Evolutionary conservation across 352 stramenopile genomes (phyloP).

Genomic region (Phytophthora tubulina): DNA sequence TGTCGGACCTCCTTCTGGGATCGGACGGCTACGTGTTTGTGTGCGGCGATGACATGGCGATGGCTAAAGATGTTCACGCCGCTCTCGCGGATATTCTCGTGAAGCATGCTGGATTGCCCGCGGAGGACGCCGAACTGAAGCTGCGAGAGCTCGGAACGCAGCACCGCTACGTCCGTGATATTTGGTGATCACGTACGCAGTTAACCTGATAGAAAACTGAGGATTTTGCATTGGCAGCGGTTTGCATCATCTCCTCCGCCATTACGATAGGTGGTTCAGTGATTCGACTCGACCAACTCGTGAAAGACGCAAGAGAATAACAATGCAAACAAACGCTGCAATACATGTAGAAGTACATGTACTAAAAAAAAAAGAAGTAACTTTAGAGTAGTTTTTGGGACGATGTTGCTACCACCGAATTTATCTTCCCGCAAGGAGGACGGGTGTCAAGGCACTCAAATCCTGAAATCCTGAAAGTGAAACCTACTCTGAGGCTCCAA

Average conservation of each 20-base stretch:
- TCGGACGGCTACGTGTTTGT: conserved; percentile 92
- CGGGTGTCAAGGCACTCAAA: too few species aligned
- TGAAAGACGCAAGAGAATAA: conserved; percentile 31
- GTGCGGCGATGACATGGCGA: conserved; percentile 95
- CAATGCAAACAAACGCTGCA: background rate
- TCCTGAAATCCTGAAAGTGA: too few species aligned
- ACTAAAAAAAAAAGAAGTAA: too few species aligned
- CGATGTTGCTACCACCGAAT: too few species aligned
- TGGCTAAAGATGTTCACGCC: conserved; percentile 96
- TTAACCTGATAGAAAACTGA: conserved; percentile 12
- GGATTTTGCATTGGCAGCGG: background rate
- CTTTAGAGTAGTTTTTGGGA: too few species aligned
- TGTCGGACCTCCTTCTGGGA: conserved; percentile 85
- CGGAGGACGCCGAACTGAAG: conserved; percentile 68
- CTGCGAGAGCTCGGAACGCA: conserved; percentile 68
- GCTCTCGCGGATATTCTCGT: conserved; percentile 85
- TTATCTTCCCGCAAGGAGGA: too few species aligned
- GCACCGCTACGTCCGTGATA: conserved; percentile 90
- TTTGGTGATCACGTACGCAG: conserved; percentile 69
- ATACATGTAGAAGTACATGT: too few species aligned
- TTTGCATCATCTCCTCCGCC: conserved; percentile 45
- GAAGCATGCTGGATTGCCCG: conserved; percentile 61
- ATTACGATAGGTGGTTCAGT: conserved; percentile 15
- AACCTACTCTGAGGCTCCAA: too few species aligned
- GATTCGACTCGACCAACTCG: conserved; percentile 12